Conservation (phyloP, 352 stramenopile genomes). For the Phytophthora cryptogea region DNA sequence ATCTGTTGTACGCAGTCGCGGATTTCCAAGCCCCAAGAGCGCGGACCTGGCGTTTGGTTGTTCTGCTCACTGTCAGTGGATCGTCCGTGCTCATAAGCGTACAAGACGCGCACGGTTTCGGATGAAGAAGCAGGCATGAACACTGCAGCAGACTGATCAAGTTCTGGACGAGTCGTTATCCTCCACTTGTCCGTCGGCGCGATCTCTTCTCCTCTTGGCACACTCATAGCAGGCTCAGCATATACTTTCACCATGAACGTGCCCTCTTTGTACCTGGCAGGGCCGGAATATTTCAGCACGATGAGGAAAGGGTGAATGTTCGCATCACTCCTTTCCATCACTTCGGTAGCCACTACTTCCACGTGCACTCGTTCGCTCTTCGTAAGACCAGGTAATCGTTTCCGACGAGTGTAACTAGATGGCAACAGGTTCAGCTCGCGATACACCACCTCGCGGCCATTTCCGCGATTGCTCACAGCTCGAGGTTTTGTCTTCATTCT, state of each 20-base stretch:
- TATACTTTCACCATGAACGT: conserved; percentile 44
- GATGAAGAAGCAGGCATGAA: conserved; percentile 16
- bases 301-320: conserved; percentile 38
- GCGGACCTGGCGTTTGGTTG: neutral
- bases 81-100: conserved; percentile 12
- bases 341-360: conserved; percentile 22
- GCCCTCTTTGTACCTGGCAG: conserved; percentile 5
- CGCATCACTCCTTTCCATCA: conserved; percentile 17
- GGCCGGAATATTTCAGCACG: conserved; percentile 19
- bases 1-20: conserved; percentile 40
- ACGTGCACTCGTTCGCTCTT: conserved; percentile 19
- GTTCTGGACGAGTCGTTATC: conserved; percentile 3
- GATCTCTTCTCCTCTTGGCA: conserved; percentile 27
- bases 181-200: conserved; percentile 45
- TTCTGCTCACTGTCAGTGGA: neutral
- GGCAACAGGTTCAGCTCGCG: conserved; percentile 39
- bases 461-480: neutral
- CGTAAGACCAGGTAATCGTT: conserved; percentile 15
- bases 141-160: conserved; percentile 15
- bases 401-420: conserved; percentile 21
- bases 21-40: conserved; percentile 40
- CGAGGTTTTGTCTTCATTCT: conserved; percentile 23
- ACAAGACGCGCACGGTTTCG: conserved; percentile 19
- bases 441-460: conserved; percentile 37
- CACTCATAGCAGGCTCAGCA: conserved; percentile 30